phyloP scores from a whole-genome alignment of 2,329 filamentous ascomycete species.

The Cladosporium austrohemisphaericum region DNA sequence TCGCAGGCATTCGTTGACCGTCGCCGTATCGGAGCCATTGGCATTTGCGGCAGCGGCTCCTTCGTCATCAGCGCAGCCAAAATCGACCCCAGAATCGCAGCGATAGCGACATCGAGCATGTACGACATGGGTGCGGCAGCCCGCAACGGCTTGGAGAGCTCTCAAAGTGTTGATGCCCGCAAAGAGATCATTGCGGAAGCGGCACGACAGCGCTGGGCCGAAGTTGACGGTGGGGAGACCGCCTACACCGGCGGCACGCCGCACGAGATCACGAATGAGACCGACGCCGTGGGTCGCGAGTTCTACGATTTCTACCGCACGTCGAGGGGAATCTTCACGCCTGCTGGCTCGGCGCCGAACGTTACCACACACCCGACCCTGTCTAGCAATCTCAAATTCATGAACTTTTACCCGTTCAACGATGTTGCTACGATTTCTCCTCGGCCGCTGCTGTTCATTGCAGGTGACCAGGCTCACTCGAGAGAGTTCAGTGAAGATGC shows the following conservation, averaged over 20 bases:
- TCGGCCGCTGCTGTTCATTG: slow-evolving; percentile 16
- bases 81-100: slow-evolving; percentile 12
- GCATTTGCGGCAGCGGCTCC: slow-evolving; percentile 15
- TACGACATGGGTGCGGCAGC: slow-evolving; percentile 15
- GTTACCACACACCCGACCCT: slow-evolving; percentile 7
- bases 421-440: slow-evolving; percentile 16
- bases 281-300: slow-evolving; percentile 2
- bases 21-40: slow-evolving; percentile 13
- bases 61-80: slow-evolving; percentile 15
- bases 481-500: slow-evolving; percentile 15
- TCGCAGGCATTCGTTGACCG: slow-evolving; percentile 3
- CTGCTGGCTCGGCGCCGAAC: slow-evolving; percentile 10
- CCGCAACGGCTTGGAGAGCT: slow-evolving; percentile 7
- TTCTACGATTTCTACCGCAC: slow-evolving; percentile 17
- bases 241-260: slow-evolving; percentile 6
- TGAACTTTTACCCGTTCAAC: slow-evolving; percentile 17
- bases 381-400: slow-evolving; percentile 10
- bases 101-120: slow-evolving; percentile 16
- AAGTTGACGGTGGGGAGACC: neutral
- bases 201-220: neutral
- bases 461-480: slow-evolving; percentile 11
- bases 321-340: slow-evolving; percentile 11
- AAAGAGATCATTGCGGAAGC: neutral
- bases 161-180: slow-evolving; percentile 3
- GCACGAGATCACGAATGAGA: slow-evolving; percentile 8